phyloP scores from a whole-genome alignment of 1,139 yeast genomes.

The Hanseniaspora uvarum region DNA sequence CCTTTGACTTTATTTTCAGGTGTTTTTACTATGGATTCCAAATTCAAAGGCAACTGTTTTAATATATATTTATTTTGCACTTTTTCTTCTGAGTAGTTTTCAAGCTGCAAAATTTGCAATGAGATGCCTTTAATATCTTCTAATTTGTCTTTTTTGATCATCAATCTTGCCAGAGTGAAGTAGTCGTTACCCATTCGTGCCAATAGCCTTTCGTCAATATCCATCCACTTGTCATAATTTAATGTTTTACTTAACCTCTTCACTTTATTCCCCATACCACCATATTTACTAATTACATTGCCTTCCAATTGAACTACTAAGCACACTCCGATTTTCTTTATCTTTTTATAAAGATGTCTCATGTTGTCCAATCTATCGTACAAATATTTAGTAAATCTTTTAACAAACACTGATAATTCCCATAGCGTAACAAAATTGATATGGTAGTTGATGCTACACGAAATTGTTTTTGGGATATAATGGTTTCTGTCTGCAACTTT shows the following conservation, averaged over 20 bases:
- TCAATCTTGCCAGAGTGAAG: background rate
- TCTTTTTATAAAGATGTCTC: slow-evolving; percentile 1
- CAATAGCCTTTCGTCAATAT: background rate
- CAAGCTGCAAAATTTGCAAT: background rate
- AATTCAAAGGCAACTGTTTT: background rate
- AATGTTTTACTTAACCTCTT: slow-evolving; percentile 1
- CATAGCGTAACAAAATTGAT: slow-evolving; percentile 3
- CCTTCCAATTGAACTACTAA: slow-evolving; percentile 4
- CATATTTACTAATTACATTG: slow-evolving; percentile 4
- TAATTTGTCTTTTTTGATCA: slow-evolving; percentile 1
- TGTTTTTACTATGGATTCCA: background rate
- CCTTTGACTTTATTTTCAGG: background rate
- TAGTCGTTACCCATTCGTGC: slow-evolving; percentile 5
- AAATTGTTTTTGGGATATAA: slow-evolving; percentile 11
- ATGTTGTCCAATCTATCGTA: slow-evolving; percentile 2
- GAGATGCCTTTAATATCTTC: slow-evolving; percentile 10
- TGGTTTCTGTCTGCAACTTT: background rate
- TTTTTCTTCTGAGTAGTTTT: background rate
- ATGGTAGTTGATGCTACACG: slow-evolving; percentile 8
- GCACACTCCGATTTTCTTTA: slow-evolving; percentile 7
- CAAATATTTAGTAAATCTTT: slow-evolving; percentile 7
- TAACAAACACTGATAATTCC: slow-evolving; percentile 7
- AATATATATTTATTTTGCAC: background rate
- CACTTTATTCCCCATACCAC: slow-evolving; percentile 14
- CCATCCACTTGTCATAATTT: slow-evolving; percentile 5